Percentiles rank a stretch among this genome's conserved stretches.
Conservation (phyloP, 306 rosid species). For the Delonix regia region DNA sequence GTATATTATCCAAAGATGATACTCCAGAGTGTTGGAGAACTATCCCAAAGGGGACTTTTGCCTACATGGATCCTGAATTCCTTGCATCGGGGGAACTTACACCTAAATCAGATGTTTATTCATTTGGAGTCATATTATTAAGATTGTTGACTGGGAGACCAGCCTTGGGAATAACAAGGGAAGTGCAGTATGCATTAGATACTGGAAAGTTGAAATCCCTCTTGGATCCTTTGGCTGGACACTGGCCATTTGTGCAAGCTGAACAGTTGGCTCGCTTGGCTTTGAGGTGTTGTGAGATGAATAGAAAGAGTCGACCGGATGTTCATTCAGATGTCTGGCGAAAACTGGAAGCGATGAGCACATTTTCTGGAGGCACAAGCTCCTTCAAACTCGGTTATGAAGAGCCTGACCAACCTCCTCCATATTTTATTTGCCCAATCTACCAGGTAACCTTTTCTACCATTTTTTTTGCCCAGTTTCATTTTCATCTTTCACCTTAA, state of each 20-base stretch:
- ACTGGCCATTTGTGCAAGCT: conserved; percentile 94
- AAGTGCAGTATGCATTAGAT: conserved; percentile 70
- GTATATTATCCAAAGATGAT: conserved; percentile 49
- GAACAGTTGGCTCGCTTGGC: conserved; percentile 81
- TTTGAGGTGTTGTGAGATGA: conserved; percentile 80
- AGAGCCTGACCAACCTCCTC: conserved; percentile 70
- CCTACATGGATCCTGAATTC: conserved; percentile 88
- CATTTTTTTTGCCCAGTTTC: background rate
- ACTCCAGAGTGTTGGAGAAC: conserved; percentile 62
- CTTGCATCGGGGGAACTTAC: conserved; percentile 78
- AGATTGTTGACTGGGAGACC: conserved; percentile 80
- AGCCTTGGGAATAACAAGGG: conserved; percentile 73
- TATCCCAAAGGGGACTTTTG: conserved; percentile 67
- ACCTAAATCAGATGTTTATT: conserved; percentile 84
- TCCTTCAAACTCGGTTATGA: conserved; percentile 63
- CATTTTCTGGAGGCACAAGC: conserved; percentile 61
- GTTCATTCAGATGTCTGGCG: conserved; percentile 82
- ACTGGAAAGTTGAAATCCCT: conserved; percentile 62
- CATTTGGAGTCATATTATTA: conserved; percentile 81
- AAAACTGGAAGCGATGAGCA: conserved; percentile 79
- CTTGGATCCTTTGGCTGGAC: conserved; percentile 95
- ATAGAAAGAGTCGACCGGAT: conserved; percentile 68
- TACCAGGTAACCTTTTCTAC: conserved; percentile 78
- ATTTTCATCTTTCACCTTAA: background rate
- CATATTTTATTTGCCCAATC: conserved; percentile 86